Evolutionary conservation across 2,329 filamentous ascomycete species (phyloP).

Genomic region (Dryadomyces quercus-mongolicae): DNA sequence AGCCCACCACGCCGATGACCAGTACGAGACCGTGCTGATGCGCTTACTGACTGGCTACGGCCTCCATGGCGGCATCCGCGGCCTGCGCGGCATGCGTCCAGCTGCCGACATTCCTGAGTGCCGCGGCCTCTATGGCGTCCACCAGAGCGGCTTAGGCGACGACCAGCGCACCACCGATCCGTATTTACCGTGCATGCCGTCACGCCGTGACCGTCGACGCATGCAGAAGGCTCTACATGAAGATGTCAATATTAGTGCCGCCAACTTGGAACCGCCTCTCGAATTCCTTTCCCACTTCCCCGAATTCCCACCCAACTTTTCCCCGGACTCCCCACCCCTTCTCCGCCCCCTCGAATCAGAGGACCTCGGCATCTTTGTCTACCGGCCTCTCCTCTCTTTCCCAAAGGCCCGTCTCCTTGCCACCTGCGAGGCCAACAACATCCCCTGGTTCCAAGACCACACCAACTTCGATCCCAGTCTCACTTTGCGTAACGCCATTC

Average conservation of each 20-base stretch:
- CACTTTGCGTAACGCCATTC: slow-evolving; percentile 70
- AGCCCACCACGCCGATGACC: slow-evolving; percentile 83
- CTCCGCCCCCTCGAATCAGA: slow-evolving; percentile 29
- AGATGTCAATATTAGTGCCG: slow-evolving; percentile 9
- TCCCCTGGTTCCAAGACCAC: slow-evolving; percentile 72
- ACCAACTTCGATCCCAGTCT: slow-evolving; percentile 71
- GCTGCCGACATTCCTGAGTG: slow-evolving; percentile 72
- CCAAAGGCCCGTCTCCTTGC: slow-evolving; percentile 61
- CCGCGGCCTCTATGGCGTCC: slow-evolving; percentile 57
- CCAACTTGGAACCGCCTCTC: not conserved
- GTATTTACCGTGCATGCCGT: slow-evolving; percentile 24
- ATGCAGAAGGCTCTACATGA: slow-evolving; percentile 17
- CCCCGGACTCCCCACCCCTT: slow-evolving; percentile 8
- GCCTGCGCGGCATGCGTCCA: slow-evolving; percentile 56
- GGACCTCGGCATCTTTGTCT: slow-evolving; percentile 51
- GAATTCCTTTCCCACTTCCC: not conserved
- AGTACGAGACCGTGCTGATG: slow-evolving; percentile 81
- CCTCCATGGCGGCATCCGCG: slow-evolving; percentile 53
- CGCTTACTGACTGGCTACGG: slow-evolving; percentile 56
- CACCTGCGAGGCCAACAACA: slow-evolving; percentile 55
- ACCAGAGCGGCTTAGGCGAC: slow-evolving; percentile 49
- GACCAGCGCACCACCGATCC: slow-evolving; percentile 26
- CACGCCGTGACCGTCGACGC: slow-evolving; percentile 11
- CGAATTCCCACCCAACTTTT: slow-evolving; percentile 8
- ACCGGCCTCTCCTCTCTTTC: slow-evolving; percentile 59